Evolutionary conservation across 2,329 filamentous ascomycete species (phyloP).

Genomic region (Mycocentrospora acerina): DNA sequence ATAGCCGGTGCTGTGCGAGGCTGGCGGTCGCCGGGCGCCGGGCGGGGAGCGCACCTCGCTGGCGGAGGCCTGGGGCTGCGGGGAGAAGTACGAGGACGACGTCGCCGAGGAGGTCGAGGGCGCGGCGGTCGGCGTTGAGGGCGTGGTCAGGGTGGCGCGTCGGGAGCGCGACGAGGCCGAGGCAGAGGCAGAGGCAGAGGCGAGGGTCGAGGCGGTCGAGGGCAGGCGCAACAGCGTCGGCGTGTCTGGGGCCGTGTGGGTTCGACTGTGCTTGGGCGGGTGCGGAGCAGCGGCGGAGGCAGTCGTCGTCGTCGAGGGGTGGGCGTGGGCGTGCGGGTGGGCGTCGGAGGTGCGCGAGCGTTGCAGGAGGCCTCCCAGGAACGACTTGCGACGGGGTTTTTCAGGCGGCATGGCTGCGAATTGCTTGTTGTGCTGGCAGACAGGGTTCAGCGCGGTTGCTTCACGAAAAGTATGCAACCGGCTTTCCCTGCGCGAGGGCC

Average conservation of each 20-base stretch:
- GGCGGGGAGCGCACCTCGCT: constrained; percentile 36
- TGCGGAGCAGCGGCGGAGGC: too few species aligned
- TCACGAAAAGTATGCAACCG: constrained; percentile 16
- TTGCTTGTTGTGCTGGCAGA: constrained; percentile 17
- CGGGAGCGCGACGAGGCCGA: constrained; percentile 25
- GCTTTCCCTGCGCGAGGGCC: constrained; percentile 21
- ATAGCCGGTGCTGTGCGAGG: constrained; percentile 45
- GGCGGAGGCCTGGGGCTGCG: constrained; percentile 28
- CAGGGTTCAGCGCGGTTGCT: constrained; percentile 17
- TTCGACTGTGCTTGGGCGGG: constrained; percentile 31
- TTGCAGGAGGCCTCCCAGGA: constrained; percentile 15
- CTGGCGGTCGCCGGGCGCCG: constrained; percentile 44
- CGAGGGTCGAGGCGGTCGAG: constrained; percentile 21
- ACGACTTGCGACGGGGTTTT: constrained; percentile 15
- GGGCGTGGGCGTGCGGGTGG: too few species aligned
- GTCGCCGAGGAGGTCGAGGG: constrained; percentile 19
- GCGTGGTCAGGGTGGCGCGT: constrained; percentile 21
- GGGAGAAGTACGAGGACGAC: constrained; percentile 36
- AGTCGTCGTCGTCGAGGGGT: too few species aligned
- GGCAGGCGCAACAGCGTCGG: constrained; percentile 36
- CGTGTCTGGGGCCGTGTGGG: constrained; percentile 23
- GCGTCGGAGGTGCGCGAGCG: constrained; percentile 6
- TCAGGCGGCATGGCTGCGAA: constrained; percentile 15
- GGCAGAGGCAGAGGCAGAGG: constrained; percentile 19
- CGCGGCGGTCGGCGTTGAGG: constrained; percentile 20